phyloP scores from a whole-genome alignment of 2,329 filamentous ascomycete genomes.

The Ascochyta clinopodiicola region DNA sequence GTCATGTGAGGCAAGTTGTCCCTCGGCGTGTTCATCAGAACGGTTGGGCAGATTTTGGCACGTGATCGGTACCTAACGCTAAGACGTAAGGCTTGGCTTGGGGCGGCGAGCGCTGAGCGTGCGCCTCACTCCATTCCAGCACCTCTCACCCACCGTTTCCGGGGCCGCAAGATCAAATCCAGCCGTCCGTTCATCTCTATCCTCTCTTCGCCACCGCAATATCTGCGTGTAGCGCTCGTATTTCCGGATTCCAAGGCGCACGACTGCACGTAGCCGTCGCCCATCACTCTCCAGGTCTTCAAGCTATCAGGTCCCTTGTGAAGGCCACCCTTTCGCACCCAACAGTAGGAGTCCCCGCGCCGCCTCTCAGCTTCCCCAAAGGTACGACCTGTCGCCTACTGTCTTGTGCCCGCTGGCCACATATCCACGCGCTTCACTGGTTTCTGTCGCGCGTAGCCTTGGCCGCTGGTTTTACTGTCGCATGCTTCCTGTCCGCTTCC shows the following conservation, averaged over 20 bases:
- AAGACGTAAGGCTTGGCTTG: slow-evolving; percentile 10
- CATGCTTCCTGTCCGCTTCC: slow-evolving; percentile 26
- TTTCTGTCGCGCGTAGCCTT: slow-evolving; percentile 34
- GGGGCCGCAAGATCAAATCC: slow-evolving; percentile 27
- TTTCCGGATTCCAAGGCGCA: slow-evolving; percentile 11
- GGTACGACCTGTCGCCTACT: slow-evolving; percentile 37
- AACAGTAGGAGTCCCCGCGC: slow-evolving; percentile 26
- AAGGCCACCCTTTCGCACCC: slow-evolving; percentile 22
- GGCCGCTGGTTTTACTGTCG: slow-evolving; percentile 33
- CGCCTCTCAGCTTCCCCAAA: slow-evolving; percentile 29
- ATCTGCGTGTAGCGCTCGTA: slow-evolving; percentile 22
- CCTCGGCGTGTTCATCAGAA: not conserved
- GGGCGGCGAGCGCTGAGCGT: slow-evolving; percentile 7
- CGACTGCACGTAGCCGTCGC: slow-evolving; percentile 18
- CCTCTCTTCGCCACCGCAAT: slow-evolving; percentile 20
- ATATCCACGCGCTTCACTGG: slow-evolving; percentile 27
- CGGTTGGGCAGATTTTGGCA: not conserved
- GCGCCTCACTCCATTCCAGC: slow-evolving; percentile 22
- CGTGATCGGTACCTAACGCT: slow-evolving; percentile 13
- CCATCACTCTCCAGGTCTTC: slow-evolving; percentile 25
- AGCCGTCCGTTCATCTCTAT: slow-evolving; percentile 30
- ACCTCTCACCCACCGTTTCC: slow-evolving; percentile 28
- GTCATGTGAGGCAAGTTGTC: not conserved
- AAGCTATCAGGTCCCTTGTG: slow-evolving; percentile 28
- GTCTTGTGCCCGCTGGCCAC: slow-evolving; percentile 30